Base-by-base conservation (phyloP, 306 rosid genomes). In the Pueraria montana region DNA sequence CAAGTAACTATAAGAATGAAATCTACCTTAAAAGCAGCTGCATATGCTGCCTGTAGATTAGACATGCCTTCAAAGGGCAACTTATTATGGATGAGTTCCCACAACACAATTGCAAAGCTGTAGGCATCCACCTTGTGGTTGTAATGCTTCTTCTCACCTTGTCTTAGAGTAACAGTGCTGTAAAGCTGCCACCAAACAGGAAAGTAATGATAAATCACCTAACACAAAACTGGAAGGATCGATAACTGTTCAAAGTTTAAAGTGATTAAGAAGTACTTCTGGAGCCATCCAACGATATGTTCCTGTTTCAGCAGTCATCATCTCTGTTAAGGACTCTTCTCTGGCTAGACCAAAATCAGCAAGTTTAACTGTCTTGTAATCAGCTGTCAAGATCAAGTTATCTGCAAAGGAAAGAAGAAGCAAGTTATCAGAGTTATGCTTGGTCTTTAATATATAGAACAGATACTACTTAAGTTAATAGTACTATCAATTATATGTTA, bases 271-370 rank as follows among this genome's bases (percentile, higher is more conserved):
- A 64, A 18, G 72, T 88, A 93, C 99, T 91, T 95, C 99, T 0
- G 98, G 98, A 81, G 99, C 99, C 99, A 95, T 95, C 99, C 99
- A 95, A 48, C 97, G 87, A 74, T 95, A 95, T 20, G 99, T 95
- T 71, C 99, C 98, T 0, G 99, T 93, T 88, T 95, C 99, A 17
- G 99, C 99, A 2, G 99, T 95, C 99, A 95, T 95, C 99, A 93
- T 95, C 87, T 93, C 99, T 27, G 97, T 91, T 69, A 95, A 87
- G 0, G 99, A 88, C 87, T 95, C 99, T 84, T 95, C 99, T 86
- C 98, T 95, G 69, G 98, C 98, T 50, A 95, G 89, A 65, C 99
- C 99, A 79, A 95, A 93, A 80, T 95, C 99, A 13, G 93, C 93
- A 72, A 95, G 98, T 79, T 95, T 95, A 72, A 95, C 93, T 4